Base-by-base conservation (phyloP, 495 filamentous ascomycete species). In the Penicillium manginii region DNA sequence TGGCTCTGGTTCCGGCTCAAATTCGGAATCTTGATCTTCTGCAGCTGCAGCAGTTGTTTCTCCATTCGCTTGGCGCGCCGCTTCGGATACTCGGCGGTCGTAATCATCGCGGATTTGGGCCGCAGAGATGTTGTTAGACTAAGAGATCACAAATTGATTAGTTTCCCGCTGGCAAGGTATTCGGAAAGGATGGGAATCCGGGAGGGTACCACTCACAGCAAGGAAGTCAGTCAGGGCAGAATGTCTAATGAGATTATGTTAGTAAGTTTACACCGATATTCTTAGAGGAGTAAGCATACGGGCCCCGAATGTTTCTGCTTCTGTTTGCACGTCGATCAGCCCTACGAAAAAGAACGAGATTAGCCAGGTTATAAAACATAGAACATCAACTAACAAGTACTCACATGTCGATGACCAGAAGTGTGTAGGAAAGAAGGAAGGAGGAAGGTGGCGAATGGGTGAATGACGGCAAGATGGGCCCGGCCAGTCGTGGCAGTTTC, bases 121-220 rank as follows among this genome's bases (percentile, higher is more conserved):
- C 5, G 91, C 91, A n/a, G 90, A 93, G 67, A 96, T 96, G 61
- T 94, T 94, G 70, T 97, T 88, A 11, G 91, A 88, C 85, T 91
- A 60, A 18, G 62, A 18, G 17, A 7, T 10, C 26, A 14, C 26
- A 5, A 8, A 1, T 29, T 29, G 1, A 8, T 29, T 8, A 29
- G 6, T 7, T 26, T 29, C 26, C 9, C 26, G 26, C 9, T 8
- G 26, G 3, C 26, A 29, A 29, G 1, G 26, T 8, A 29, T 29
- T 8, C 6, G 26, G 6, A 29, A 8, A 29, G 26, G 6, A 29
- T 29, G 0, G 12, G 6, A 8, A 19, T 26, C 10, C 21, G 4
- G 15, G 10, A 19, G 35, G n/a, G 7, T 31, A 22, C 14, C 22
- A 75, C 84, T 62, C 74, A 90, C 87, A 50, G 88, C 89, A 23